Evolutionary conservation across 306 rosid genomes (phyloP).

Genomic region (Cucurbita ficifolia): DNA sequence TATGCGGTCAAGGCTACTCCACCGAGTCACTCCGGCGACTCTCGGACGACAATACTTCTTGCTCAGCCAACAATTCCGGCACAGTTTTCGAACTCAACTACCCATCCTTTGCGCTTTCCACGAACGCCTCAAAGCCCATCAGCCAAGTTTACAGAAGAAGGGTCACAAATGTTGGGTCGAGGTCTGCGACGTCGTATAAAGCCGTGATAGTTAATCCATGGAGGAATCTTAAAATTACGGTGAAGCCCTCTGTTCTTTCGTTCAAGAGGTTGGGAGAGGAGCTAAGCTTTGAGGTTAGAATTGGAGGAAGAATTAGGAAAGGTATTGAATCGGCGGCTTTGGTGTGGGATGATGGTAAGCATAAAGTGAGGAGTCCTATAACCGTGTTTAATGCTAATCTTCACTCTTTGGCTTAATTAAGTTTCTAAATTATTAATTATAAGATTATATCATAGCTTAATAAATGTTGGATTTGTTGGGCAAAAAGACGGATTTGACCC

Average conservation of each 20-base stretch:
- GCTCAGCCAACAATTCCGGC: not conserved
- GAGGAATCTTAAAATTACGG: slow-evolving; percentile 14
- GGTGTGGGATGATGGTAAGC: not conserved
- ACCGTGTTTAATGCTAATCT: not conserved
- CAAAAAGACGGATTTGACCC: too few relatives aligned
- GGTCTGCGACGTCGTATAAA: slow-evolving; percentile 17
- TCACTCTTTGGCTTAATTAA: not conserved
- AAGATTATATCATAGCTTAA: too few relatives aligned
- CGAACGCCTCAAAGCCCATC: not conserved
- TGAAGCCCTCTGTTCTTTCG: slow-evolving; percentile 21
- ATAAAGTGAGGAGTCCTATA: not conserved
- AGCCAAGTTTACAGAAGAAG: slow-evolving; percentile 15
- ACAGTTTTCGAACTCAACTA: slow-evolving; percentile 28
- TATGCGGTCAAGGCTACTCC: slow-evolving; percentile 14
- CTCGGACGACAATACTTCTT: slow-evolving; percentile 1
- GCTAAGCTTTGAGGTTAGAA: slow-evolving; percentile 6
- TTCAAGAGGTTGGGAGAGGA: slow-evolving; percentile 24
- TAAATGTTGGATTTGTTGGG: too few relatives aligned
- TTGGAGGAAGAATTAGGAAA: slow-evolving; percentile 11
- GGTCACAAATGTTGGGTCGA: slow-evolving; percentile 33
- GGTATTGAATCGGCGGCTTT: slow-evolving; percentile 10
- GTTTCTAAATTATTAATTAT: not conserved
- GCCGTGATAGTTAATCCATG: slow-evolving; percentile 16
- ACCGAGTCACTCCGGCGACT: slow-evolving; percentile 5
- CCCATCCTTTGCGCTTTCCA: slow-evolving; percentile 27